Conservation (phyloP, 306 rosid species). For the Malus orientalis region DNA sequence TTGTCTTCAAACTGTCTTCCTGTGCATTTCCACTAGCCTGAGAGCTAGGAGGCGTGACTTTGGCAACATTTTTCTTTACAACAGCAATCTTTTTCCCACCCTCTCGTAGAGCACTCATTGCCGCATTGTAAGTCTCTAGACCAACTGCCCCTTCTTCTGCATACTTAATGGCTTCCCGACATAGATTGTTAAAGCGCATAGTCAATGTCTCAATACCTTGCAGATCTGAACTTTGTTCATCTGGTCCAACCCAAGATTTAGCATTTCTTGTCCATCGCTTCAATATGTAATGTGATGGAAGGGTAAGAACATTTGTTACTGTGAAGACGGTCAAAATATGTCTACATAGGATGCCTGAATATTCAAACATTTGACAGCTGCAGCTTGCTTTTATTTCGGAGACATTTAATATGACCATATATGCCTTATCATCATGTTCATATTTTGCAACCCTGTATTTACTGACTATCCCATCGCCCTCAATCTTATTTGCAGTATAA, state of each 20-base stretch:
- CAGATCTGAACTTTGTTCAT: conserved; percentile 38
- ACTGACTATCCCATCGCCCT: conserved; percentile 41
- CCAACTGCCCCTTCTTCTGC: conserved; percentile 71
- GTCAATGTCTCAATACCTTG: conserved; percentile 47
- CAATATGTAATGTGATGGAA: conserved; percentile 58
- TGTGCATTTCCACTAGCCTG: conserved; percentile 43
- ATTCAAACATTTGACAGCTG: conserved; percentile 87
- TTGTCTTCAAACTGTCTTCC: conserved; percentile 47
- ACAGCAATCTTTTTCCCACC: conserved; percentile 36
- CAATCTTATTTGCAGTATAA: conserved; percentile 61
- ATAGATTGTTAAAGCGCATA: conserved; percentile 56
- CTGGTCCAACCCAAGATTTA: conserved; percentile 29
- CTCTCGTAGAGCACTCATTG: conserved; percentile 49
- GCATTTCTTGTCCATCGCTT: conserved; percentile 77
- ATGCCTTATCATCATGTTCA: conserved; percentile 61
- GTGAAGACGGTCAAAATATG: conserved; percentile 80
- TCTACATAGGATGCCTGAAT: conserved; percentile 62
- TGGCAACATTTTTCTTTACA: conserved; percentile 54
- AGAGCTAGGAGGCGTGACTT: conserved; percentile 33
- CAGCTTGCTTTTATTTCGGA: conserved; percentile 52
- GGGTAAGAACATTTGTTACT: conserved; percentile 76
- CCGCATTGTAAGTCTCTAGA: conserved; percentile 58
- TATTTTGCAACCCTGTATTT: conserved; percentile 72
- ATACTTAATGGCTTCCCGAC: conserved; percentile 58
- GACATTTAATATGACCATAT: conserved; percentile 42